phyloP scores from a whole-genome alignment of 768 basidiomycete species.

The Pisolithus orientalis region DNA sequence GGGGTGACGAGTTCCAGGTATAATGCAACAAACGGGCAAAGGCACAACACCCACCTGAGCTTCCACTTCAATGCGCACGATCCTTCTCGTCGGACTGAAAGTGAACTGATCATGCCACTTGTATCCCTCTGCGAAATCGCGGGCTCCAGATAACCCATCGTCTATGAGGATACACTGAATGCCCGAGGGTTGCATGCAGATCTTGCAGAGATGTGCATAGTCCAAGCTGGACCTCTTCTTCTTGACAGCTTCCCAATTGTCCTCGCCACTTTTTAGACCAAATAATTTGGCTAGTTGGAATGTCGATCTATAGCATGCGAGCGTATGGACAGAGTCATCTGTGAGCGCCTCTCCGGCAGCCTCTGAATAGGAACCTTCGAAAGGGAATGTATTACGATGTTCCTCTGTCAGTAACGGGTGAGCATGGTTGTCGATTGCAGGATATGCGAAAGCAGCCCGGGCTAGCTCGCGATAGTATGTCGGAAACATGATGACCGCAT shows the following conservation, averaged over 20 bases:
- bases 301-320: constrained; percentile 55
- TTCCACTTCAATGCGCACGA: constrained; percentile 62
- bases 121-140: constrained; percentile 42
- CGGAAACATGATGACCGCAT: not conserved
- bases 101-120: constrained; percentile 62
- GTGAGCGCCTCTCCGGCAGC: constrained; percentile 47
- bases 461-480: constrained; percentile 12
- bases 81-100: constrained; percentile 44
- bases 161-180: constrained; percentile 70
- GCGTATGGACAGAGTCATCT: constrained; percentile 46
- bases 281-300: constrained; percentile 49
- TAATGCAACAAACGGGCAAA: not conserved
- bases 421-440: constrained; percentile 75
- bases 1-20: constrained; percentile 1
- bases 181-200: constrained; percentile 47
- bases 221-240: constrained; percentile 32
- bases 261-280: constrained; percentile 26
- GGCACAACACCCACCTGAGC: constrained; percentile 50
- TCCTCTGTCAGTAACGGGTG: constrained; percentile 56
- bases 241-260: constrained; percentile 60
- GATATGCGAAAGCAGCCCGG: constrained; percentile 26
- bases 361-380: constrained; percentile 65
- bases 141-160: constrained; percentile 55
- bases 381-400: constrained; percentile 40
- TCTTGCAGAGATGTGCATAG: constrained; percentile 53